Evolutionary conservation across 371 early-diverging fungal species (phyloP), one percentile per base, ranked within the genome.

Genomic region (Lichtheimia hyalospora): DNA sequence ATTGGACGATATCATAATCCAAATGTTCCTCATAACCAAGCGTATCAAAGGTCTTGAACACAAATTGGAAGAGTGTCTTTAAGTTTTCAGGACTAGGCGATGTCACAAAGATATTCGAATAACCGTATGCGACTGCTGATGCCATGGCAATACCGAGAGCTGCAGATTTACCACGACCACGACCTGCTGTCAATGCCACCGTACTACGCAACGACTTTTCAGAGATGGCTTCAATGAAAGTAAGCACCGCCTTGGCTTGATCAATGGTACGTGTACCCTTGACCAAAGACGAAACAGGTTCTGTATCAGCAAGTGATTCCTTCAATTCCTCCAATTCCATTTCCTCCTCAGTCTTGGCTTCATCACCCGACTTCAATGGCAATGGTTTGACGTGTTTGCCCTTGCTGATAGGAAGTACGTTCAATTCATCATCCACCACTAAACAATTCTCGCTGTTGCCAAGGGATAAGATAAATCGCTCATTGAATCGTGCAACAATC

Each of bases 121-220:
- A 98, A n/a, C 98, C 98, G 70, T 96, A 94, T 0, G 96, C 92
- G 21, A 99, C 87, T 15, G 99, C 99, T 2, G 95, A 89, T 1
- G 99, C 96, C 71, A 99, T 92, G 24, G 97, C 86, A 42, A 99
- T 84, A 42, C 99, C 99, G 44, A 99, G 83, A 0, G 99, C 91
- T 0, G 99, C 99, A 13, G 99, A 99, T 81, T 99, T 99, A 73
- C 99, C 99, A 64, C 99, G 91, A 71, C 99, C 99, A 85, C 99
- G 94, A 28, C 92, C 87, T 23, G 99, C 99, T 3, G 98, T 99
- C 69, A 99, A 82, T 0, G 95, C 84, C 25, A 97, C 95, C 0
- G 97, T 97, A 42, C 90, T 88, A 46, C 93, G 89, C 43, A 97
- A 82, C 2, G 91, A 90, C 70, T 97, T 97, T 67, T 96, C 97